Evolutionary conservation across 169 alveolate genomes (phyloP), one percentile per base, ranked within the genome.

Genomic region (Plasmodium coatneyi): DNA sequence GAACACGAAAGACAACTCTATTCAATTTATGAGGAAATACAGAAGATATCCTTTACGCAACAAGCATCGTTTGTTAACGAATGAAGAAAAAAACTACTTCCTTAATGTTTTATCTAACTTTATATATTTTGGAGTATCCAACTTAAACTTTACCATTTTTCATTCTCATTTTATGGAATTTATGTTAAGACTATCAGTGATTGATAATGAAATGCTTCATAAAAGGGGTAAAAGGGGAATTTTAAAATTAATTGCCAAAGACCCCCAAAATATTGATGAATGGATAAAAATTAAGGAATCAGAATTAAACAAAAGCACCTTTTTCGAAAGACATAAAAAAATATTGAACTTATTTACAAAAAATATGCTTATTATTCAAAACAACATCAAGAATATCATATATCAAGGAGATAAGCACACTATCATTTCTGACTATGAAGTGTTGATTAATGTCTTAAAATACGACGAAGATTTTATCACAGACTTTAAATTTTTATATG

Each of bases 91-190:
- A 72, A 70, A 92, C 54, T 96, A 96, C 92, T 96, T 96, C 78
- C 92, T 91, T 30, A 87, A 93, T 43, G 95, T 96, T 54, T 89
- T 96, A 94, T 92, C 97, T 30, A 96, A 96, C 86, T 60, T 95
- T 28, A 90, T 93, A 43, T 96, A 96, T 34, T 92, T 96, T 46
- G 97, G 97, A 41, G 96, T 95, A 12, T 93, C 92, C 56, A 95
- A 95, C 86, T 93, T 96, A 95, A 96, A 95, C 84, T 89, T 96
- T 30, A 96, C 96, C 43, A 96, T 95, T 22, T 95, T 96, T 52
- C 98, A 97, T 41, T 95, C 96, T 32, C 71, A 81, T 92, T 76
- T 95, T 41, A 92, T 95, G 83, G 97, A 95, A 70, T 95, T 95
- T 70, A 54, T 95, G 76, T 56, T 95, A 60, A 81, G 97, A 19